A percentile compares a stretch with the other conserved stretches of the same genome.
Evolutionary conservation across 2,329 filamentous ascomycete genomes (phyloP).

Genomic region (Helotiales sp.): DNA sequence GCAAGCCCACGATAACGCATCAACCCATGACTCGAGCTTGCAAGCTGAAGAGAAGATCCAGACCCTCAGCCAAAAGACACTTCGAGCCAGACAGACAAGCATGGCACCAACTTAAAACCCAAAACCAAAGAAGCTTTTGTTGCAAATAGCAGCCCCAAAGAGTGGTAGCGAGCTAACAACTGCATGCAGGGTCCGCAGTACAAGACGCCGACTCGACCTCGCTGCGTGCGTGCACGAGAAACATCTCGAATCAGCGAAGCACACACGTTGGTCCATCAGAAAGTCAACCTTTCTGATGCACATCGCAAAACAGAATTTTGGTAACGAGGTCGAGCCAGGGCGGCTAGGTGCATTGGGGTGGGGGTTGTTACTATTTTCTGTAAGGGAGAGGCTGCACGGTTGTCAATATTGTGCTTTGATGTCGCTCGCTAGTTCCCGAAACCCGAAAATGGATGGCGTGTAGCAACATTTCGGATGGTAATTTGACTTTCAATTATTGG

Average conservation of each 20-base stretch:
- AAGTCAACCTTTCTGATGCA: conserved; percentile 3
- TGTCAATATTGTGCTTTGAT: conserved; percentile 5
- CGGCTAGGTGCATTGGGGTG: conserved; percentile 5
- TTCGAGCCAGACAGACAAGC: not conserved
- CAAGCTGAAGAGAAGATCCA: not conserved
- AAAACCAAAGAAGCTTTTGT: conserved; percentile 16
- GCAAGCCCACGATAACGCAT: not conserved
- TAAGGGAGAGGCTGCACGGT: not conserved
- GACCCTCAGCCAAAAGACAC: not conserved
- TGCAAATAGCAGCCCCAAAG: conserved; percentile 25
- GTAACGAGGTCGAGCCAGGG: not conserved
- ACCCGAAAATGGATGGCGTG: not conserved
- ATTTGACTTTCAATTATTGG: not conserved
- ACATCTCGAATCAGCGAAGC: conserved; percentile 2
- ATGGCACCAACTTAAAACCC: not conserved
- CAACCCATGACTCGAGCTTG: not conserved
- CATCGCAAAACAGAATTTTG: conserved; percentile 1
- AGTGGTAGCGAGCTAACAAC: conserved; percentile 21
- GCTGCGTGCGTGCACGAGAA: not conserved
- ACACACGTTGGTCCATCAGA: not conserved
- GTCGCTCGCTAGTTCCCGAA: not conserved
- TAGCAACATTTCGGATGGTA: not conserved
- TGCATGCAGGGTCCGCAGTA: conserved; percentile 1
- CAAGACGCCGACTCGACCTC: not conserved
- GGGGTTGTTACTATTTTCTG: not conserved